Conservation (phyloP, 495 filamentous ascomycete species). For the Bacidia rubella region DNA sequence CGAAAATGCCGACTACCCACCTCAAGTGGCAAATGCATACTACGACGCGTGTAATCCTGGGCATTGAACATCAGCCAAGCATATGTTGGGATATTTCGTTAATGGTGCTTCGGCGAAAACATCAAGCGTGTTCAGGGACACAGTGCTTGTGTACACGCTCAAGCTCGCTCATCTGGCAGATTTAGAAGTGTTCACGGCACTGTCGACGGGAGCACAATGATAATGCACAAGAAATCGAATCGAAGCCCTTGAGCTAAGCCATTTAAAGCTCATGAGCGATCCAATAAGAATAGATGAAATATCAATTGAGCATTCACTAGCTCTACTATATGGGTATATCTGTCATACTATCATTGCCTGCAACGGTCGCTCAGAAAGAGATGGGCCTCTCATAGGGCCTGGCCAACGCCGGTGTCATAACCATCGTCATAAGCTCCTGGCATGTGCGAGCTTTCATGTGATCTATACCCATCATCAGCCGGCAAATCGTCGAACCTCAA, state of each 20-base stretch:
- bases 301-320: too few relatives aligned
- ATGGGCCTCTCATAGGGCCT: slow-evolving; percentile 10
- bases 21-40: background rate
- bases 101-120: too few relatives aligned
- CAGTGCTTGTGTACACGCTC: too few relatives aligned
- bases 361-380: background rate
- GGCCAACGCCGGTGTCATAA: slow-evolving; percentile 13
- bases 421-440: slow-evolving; percentile 10
- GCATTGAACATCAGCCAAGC: too few relatives aligned
- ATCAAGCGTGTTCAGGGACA: too few relatives aligned
- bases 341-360: background rate
- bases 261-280: too few relatives aligned
- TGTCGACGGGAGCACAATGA: too few relatives aligned
- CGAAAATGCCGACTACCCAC: background rate
- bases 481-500: slow-evolving; percentile 17
- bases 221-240: background rate
- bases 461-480: slow-evolving; percentile 2
- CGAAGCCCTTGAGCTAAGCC: background rate
- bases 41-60: background rate
- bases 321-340: background rate
- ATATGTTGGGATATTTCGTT: too few relatives aligned
- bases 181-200: too few relatives aligned
- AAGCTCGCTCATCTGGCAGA: too few relatives aligned
- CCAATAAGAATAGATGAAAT: too few relatives aligned
- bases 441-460: slow-evolving; percentile 4